Percentiles rank a stretch among this genome's conserved stretches.
These are phyloP conservation scores for Magnaporthiopsis incrustans DNA, from an alignment of 2,329 filamentous ascomycete genomes.

Conservation along the genomic window DNA sequence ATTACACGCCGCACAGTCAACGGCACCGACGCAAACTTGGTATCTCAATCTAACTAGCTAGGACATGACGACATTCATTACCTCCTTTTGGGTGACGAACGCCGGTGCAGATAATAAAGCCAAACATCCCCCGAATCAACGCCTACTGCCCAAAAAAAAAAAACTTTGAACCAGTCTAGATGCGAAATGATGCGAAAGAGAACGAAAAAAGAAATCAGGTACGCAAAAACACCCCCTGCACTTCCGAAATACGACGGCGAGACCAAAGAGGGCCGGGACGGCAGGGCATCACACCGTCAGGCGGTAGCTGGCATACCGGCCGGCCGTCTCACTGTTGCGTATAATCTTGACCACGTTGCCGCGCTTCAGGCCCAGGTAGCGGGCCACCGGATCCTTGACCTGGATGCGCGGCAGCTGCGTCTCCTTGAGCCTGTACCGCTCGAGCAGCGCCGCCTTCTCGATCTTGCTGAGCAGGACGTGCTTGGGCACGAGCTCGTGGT, in stretches of 20 bases:
- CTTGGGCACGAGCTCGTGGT: conserved; percentile 91
- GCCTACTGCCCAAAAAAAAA: conserved; percentile 4
- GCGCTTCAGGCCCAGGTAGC: conserved; percentile 82
- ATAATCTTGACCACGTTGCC: conserved; percentile 99
- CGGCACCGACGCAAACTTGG: not conserved
- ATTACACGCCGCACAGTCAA: too few relatives aligned
- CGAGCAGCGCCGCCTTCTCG: conserved; percentile 78
- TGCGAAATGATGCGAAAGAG: too few relatives aligned
- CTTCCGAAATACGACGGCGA: too few relatives aligned
- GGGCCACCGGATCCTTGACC: conserved; percentile 83
- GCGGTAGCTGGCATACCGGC: conserved; percentile 91
- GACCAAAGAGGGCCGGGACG: not conserved
- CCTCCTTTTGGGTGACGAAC: not conserved
- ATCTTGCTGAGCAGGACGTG: conserved; percentile 85
- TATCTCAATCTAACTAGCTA: not conserved
- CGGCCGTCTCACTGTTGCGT: conserved; percentile 87
- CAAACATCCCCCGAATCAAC: not conserved
- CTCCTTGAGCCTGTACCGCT: conserved; percentile 92
- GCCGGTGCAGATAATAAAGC: not conserved
- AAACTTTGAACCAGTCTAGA: too few relatives aligned
- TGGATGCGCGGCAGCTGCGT: conserved; percentile 92
- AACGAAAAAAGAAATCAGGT: not conserved
- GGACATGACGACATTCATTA: not conserved
- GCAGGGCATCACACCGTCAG: conserved; percentile 46
- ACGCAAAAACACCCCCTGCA: not conserved